Base-by-base conservation (phyloP, 495 filamentous ascomycete genomes). In the Hyaloscypha hepaticicola region DNA sequence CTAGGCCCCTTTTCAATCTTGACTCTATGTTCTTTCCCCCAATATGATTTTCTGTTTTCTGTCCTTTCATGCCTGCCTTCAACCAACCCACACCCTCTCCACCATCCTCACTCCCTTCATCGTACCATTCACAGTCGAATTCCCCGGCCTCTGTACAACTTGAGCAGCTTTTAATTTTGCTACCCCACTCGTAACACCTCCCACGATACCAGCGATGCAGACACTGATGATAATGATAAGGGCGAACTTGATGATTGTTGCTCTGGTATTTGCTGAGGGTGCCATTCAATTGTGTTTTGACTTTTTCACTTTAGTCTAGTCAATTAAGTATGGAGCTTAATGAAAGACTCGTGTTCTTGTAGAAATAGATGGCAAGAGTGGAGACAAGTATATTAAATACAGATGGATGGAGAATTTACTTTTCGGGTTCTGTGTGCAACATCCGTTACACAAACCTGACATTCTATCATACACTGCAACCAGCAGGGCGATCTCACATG, bases 191-290 rank as follows among this genome's bases (percentile, higher is more conserved):
- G 55, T 57, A 21, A 57, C 55, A 5, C 55, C 55, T 57, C 55
- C 55, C 22, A 57, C 55, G 11, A 57, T 31, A 19, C 55, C 55
- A 9, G 55, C 55, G 16, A 57, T 57, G 33, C 27, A 27, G 26
- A 26, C 55, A 21, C 55, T 57, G 16, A 57, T 57, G 1, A 27
- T 9, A 31, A 57, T 31, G 9, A 31, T 31, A 21, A 57, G 55
- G 29, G 28, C 11, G 31, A 57, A 28, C 31, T 57, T 14, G 7
- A 45, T 9, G 4, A 45, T 16, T 14, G 19, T 16, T 8, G 9
- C 16, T 16, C 38, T 16, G 38, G 4, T 45, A 4, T 45, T 45
- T 45, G 11, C 11, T 45, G 31, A 33, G 31, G 2, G 7, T 33
- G 38, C 38, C 38, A 45, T 45, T 45, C 38, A 16, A 9, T 45